Percentiles rank a stretch among this genome's conserved stretches.
phyloP scores from a whole-genome alignment of 805 yeast species.

The Candida xyloterini region DNA sequence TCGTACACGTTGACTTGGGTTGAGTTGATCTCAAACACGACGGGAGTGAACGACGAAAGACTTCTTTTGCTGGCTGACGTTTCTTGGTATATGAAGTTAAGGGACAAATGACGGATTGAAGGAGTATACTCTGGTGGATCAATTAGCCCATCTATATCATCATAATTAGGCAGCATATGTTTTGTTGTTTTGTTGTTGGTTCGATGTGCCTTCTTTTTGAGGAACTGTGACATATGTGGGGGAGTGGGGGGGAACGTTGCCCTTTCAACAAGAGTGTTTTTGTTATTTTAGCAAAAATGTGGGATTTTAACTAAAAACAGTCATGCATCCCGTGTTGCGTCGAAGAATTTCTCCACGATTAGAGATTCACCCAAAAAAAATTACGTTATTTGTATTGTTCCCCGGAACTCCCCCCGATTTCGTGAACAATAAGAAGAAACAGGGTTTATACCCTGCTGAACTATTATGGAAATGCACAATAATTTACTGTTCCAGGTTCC shows the following conservation, averaged over 20 bases:
- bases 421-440: not conserved
- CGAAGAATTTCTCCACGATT: not conserved
- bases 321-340: too few species aligned
- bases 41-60: slow-evolving; percentile 17
- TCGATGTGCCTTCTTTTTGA: not conserved
- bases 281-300: too few species aligned
- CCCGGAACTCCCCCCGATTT: slow-evolving; percentile 1
- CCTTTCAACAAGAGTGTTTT: too few species aligned
- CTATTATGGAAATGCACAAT: too few species aligned
- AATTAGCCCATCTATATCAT: not conserved
- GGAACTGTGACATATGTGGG: not conserved
- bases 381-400: slow-evolving; percentile 3
- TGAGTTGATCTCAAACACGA: slow-evolving; percentile 32
- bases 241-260: not conserved
- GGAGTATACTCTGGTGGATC: slow-evolving; percentile 27
- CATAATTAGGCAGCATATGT: slow-evolving; percentile 5
- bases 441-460: too few species aligned
- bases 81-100: slow-evolving; percentile 23
- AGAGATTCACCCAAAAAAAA: slow-evolving; percentile 2
- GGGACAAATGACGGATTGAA: slow-evolving; percentile 25
- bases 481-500: too few species aligned
- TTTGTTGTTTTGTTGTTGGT: not conserved
- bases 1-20: slow-evolving; percentile 30
- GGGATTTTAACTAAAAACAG: too few species aligned
- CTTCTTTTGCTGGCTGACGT: not conserved